These are phyloP conservation scores for Waltergamsia citrina DNA, from an alignment of 2,329 filamentous ascomycete species.

Conservation along the genomic window DNA sequence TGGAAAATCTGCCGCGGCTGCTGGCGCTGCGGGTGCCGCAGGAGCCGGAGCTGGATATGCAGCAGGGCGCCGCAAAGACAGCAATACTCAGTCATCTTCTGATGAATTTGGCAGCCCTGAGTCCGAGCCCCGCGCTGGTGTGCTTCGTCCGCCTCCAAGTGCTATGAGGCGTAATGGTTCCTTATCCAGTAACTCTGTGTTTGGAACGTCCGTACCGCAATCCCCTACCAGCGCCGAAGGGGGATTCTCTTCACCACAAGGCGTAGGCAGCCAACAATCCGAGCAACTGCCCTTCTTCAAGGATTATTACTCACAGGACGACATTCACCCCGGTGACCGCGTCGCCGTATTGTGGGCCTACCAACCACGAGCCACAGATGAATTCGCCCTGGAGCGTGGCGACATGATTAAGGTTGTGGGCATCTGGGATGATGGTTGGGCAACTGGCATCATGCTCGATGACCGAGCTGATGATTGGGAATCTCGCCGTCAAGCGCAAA, in stretches of 20 bases:
- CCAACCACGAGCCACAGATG: conserved; percentile 84
- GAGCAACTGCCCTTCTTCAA: conserved; percentile 96
- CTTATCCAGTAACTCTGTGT: conserved; percentile 72
- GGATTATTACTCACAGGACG: conserved; percentile 96
- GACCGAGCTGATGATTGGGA: conserved; percentile 89
- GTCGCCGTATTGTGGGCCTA: conserved; percentile 95
- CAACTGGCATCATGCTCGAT: conserved; percentile 76
- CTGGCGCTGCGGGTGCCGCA: conserved; percentile 28
- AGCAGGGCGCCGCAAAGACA: conserved; percentile 31
- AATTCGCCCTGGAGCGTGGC: conserved; percentile 86
- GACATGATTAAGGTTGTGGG: conserved; percentile 98
- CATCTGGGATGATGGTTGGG: conserved; percentile 99
- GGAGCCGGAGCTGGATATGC: conserved; percentile 43
- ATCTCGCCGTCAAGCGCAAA: conserved; percentile 61
- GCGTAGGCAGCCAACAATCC: conserved; percentile 78
- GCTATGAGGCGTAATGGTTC: conserved; percentile 71
- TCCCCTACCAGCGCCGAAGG: conserved; percentile 61
- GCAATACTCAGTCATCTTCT: conserved; percentile 57
- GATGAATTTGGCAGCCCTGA: conserved; percentile 62
- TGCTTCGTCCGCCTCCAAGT: conserved; percentile 48
- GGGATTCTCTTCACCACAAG: conserved; percentile 77
- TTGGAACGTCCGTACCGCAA: conserved; percentile 60
- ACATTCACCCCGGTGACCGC: conserved; percentile 84
- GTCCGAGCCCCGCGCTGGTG: conserved; percentile 49
- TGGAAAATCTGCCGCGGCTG: conserved; percentile 27